Evolutionary conservation across 305 asterid genomes (phyloP).

Genomic region (Stenogyne calaminthoides): DNA sequence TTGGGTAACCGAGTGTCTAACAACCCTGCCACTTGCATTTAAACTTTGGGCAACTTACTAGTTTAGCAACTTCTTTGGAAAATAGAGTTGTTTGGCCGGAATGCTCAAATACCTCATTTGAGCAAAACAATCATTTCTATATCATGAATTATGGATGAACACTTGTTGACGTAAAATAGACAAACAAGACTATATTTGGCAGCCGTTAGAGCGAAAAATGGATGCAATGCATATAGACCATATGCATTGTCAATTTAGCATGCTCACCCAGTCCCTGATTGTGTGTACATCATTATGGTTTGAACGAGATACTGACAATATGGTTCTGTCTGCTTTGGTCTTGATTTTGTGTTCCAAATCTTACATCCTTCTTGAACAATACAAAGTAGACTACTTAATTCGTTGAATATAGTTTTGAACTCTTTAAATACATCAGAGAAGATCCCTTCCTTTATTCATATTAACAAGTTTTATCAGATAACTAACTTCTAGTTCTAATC

Average conservation of each 20-base stretch:
- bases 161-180: background rate
- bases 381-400: background rate
- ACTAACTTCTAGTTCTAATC: no score
- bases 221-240: background rate
- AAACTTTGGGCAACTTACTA: background rate
- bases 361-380: background rate
- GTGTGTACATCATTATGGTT: background rate
- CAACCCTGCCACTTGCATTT: background rate
- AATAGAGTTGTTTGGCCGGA: background rate
- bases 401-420: background rate
- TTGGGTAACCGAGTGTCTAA: no score
- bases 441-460: conserved; percentile 1
- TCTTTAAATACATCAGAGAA: background rate
- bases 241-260: background rate
- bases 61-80: background rate
- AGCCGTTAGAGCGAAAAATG: background rate
- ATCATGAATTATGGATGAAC: background rate
- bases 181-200: background rate
- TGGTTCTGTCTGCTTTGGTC: background rate
- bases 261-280: background rate
- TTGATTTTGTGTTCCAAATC: background rate
- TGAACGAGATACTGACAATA: background rate
- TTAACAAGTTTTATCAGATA: background rate
- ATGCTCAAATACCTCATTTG: background rate
- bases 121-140: background rate